phyloP scores from a whole-genome alignment of 352 stramenopile species.

The Phytopythium cucurbitacearum region DNA sequence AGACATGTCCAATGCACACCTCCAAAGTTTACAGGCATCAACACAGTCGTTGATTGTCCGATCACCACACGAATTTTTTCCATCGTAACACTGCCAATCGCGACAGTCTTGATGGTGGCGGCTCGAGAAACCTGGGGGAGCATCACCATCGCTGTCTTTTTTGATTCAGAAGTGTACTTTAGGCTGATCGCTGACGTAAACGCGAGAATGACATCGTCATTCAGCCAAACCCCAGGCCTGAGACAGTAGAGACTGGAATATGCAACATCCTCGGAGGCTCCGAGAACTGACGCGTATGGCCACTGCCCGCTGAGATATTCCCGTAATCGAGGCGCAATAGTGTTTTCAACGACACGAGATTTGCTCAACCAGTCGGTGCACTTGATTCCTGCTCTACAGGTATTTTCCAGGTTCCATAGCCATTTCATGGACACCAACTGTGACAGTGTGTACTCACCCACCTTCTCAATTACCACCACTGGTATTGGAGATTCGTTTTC shows the following conservation, averaged over 20 bases:
- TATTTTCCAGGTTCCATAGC: slow-evolving; percentile 7
- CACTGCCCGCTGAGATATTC: background rate
- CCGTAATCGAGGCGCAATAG: background rate
- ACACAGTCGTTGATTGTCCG: background rate
- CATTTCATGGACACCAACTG: slow-evolving; percentile 9
- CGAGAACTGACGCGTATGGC: background rate
- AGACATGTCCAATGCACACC: slow-evolving; percentile 4
- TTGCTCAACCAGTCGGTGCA: slow-evolving; percentile 6
- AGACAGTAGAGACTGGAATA: slow-evolving; percentile 8
- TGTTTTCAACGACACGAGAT: background rate
- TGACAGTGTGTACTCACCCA: slow-evolving; percentile 1
- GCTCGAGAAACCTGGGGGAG: background rate
- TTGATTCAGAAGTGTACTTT: background rate
- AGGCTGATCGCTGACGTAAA: slow-evolving; percentile 2
- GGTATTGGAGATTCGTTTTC: background rate
- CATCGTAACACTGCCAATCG: background rate
- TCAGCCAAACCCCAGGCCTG: background rate
- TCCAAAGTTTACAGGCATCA: slow-evolving; percentile 7
- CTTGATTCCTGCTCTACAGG: slow-evolving; percentile 2
- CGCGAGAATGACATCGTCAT: slow-evolving; percentile 5
- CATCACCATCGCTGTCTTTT: slow-evolving; percentile 2
- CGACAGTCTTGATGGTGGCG: background rate
- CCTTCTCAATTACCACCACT: background rate
- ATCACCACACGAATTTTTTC: background rate
- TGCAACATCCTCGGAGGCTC: slow-evolving; percentile 4